Evolutionary conservation across 805 yeast species (phyloP).

Genomic region (Helenozyma rhizophorensis): DNA sequence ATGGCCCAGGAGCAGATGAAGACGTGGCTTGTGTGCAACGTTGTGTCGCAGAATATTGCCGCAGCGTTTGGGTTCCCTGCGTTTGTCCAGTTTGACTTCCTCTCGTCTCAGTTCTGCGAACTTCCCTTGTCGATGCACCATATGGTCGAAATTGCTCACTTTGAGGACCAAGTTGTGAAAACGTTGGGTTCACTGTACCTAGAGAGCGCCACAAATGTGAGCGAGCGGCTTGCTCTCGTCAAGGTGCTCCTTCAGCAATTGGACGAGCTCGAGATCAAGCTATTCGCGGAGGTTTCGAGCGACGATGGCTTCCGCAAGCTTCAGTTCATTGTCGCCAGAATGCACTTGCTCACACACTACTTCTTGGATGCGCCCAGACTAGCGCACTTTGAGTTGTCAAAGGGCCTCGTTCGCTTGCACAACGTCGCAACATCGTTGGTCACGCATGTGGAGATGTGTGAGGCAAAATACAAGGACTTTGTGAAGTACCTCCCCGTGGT

Average conservation of each 20-base stretch:
- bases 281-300: conserved; percentile 36
- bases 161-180: conserved; percentile 80
- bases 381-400: conserved; percentile 56
- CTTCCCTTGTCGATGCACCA: conserved; percentile 62
- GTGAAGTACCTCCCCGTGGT: conserved; percentile 81
- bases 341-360: conserved; percentile 79
- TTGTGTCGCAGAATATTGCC: conserved; percentile 85
- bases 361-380: conserved; percentile 61
- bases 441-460: conserved; percentile 61
- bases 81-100: conserved; percentile 75
- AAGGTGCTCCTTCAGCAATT: conserved; percentile 67
- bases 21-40: conserved; percentile 93
- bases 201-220: conserved; percentile 58
- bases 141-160: conserved; percentile 77
- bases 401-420: conserved; percentile 72
- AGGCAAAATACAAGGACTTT: conserved; percentile 54
- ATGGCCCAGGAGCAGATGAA: conserved; percentile 71
- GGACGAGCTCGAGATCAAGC: conserved; percentile 66
- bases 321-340: conserved; percentile 65
- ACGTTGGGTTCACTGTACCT: conserved; percentile 68
- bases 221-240: conserved; percentile 71
- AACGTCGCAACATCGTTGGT: conserved; percentile 74
- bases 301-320: conserved; percentile 66
- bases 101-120: conserved; percentile 40
- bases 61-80: conserved; percentile 94